These are phyloP conservation scores for Auriscalpium orientale DNA, from an alignment of 768 basidiomycete species.

Conservation along the genomic window DNA sequence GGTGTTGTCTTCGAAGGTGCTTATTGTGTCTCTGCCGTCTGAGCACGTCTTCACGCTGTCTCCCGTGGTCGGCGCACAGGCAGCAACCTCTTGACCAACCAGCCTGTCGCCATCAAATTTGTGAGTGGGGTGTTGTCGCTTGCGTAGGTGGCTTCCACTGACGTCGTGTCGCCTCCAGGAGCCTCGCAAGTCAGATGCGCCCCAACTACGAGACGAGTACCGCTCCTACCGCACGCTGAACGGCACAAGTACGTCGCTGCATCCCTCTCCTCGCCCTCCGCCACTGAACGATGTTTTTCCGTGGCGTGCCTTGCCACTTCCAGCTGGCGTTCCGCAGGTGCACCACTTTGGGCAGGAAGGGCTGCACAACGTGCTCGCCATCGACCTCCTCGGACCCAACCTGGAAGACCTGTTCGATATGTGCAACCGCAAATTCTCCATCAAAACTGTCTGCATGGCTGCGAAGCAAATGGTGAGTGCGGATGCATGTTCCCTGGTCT, in stretches of 20 bases:
- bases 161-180: conserved; percentile 41
- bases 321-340: conserved; percentile 95
- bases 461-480: conserved; percentile 93
- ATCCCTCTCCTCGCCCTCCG: conserved; percentile 1
- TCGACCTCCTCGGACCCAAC: conserved; percentile 95
- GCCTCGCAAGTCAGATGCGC: conserved; percentile 95
- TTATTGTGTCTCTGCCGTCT: neutral
- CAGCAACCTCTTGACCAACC: conserved; percentile 74
- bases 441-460: conserved; percentile 98
- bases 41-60: too few relatives aligned
- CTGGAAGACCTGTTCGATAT: conserved; percentile 98
- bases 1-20: conserved; percentile 95
- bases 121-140: conserved; percentile 39
- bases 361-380: conserved; percentile 90
- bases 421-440: conserved; percentile 95
- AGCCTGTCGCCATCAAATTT: conserved; percentile 96
- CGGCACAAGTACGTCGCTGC: conserved; percentile 62
- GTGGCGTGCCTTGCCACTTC: neutral
- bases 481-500: neutral
- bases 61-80: conserved; percentile 37
- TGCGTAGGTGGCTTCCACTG: conserved; percentile 3
- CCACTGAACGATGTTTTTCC: neutral
- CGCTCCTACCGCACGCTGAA: conserved; percentile 93
- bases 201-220: conserved; percentile 95
- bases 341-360: conserved; percentile 99